A percentile compares a stretch with the other conserved stretches of the same genome.
These are phyloP conservation scores for Chondrus crispus DNA, from an alignment of 23 red algal genomes.

Conservation along the genomic window DNA sequence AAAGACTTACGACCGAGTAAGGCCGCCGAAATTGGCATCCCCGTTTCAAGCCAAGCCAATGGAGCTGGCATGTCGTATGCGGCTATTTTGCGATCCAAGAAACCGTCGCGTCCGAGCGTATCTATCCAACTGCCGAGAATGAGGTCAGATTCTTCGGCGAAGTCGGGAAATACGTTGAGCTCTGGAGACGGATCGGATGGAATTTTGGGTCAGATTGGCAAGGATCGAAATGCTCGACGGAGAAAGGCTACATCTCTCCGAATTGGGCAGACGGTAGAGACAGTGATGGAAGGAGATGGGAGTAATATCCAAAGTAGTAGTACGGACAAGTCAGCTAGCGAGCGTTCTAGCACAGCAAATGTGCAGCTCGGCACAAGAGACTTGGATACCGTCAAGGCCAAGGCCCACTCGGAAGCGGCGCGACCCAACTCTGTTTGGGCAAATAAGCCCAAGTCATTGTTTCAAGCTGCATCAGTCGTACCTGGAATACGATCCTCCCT, in stretches of 20 bases:
- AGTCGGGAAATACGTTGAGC: not conserved
- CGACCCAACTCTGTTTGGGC: constrained; percentile 45
- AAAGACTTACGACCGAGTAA: too few species aligned
- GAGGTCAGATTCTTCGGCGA: not conserved
- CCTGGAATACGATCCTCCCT: not conserved
- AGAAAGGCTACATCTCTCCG: not conserved
- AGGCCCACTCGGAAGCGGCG: not conserved
- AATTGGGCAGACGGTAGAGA: too few species aligned
- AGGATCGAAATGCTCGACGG: not conserved
- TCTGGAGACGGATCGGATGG: not conserved
- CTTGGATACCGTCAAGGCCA: not conserved
- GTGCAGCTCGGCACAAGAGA: not conserved
- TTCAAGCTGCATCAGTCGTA: constrained; percentile 22
- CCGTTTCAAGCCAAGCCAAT: not conserved
- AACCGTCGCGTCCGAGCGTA: not conserved
- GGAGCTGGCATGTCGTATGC: constrained; percentile 28
- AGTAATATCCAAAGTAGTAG: too few species aligned
- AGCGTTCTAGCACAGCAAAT: not conserved
- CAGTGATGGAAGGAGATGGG: too few species aligned
- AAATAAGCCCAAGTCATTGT: constrained; percentile 59
- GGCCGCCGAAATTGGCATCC: too few species aligned
- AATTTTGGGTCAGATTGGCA: not conserved
- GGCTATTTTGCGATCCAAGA: constrained; percentile 28
- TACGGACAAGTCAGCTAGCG: not conserved
- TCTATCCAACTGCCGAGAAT: not conserved